Percentiles rank a stretch among this genome's conserved stretches.
phyloP scores from a whole-genome alignment of 495 filamentous ascomycete species.

The Trichoderma parareesei region DNA sequence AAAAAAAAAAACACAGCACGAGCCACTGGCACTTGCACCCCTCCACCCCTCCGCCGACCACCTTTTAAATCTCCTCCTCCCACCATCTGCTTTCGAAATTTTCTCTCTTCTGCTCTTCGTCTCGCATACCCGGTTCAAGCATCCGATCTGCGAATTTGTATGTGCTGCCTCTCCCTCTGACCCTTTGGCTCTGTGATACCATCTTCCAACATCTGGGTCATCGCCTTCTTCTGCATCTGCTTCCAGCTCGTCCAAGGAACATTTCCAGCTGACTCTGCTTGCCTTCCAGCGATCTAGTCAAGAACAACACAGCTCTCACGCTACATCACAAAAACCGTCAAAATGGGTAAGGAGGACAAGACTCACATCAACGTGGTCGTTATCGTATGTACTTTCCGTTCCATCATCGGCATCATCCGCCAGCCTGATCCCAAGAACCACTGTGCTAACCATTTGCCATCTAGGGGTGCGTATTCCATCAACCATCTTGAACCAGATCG shows the following conservation, averaged over 20 bases:
- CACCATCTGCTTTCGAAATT: slow-evolving; percentile 8
- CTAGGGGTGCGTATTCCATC: slow-evolving; percentile 7
- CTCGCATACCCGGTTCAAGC: slow-evolving; percentile 15
- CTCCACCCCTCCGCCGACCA: slow-evolving; percentile 1
- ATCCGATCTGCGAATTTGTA: slow-evolving; percentile 14
- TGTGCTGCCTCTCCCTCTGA: neutral
- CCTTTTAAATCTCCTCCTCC: slow-evolving; percentile 10
- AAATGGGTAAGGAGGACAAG: slow-evolving; percentile 66
- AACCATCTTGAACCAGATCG: neutral
- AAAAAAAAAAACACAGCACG: neutral
- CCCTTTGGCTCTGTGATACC: neutral
- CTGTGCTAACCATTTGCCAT: neutral
- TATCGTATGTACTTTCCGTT: slow-evolving; percentile 44
- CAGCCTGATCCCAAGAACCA: neutral
- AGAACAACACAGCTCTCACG: slow-evolving; percentile 14
- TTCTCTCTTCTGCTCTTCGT: slow-evolving; percentile 13
- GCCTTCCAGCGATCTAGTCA: slow-evolving; percentile 15
- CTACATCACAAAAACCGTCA: slow-evolving; percentile 27
- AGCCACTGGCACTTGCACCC: neutral
- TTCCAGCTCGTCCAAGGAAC: neutral
- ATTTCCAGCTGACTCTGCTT: slow-evolving; percentile 6
- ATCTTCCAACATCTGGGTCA: neutral
- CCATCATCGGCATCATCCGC: neutral
- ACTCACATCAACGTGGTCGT: slow-evolving; percentile 95
- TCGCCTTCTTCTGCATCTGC: neutral